phyloP scores from a whole-genome alignment of 139 green algal genomes.

The Nannochloris sp. region DNA sequence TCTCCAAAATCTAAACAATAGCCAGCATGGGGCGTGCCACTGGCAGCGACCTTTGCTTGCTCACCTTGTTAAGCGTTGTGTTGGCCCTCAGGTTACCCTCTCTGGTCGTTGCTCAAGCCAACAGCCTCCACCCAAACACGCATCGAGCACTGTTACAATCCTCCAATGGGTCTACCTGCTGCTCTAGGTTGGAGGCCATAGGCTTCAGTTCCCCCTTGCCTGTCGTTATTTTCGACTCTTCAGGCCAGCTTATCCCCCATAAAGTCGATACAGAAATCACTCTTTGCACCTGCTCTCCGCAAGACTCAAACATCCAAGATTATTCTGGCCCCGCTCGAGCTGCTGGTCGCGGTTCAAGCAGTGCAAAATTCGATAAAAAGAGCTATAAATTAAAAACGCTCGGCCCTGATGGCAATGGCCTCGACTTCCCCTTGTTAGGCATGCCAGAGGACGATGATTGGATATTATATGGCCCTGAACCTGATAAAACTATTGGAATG shows the following conservation, averaged over 20 bases:
- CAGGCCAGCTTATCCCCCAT: constrained; percentile 1
- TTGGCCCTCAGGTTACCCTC: neutral
- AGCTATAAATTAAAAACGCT: constrained; percentile 19
- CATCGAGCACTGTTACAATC: neutral
- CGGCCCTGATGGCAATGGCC: neutral
- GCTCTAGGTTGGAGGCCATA: constrained; percentile 8
- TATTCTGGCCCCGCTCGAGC: constrained; percentile 17
- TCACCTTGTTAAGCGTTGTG: neutral
- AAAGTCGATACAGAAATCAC: constrained; percentile 10
- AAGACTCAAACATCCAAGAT: constrained; percentile 8
- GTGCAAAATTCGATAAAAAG: constrained; percentile 33
- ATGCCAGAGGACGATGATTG: constrained; percentile 42
- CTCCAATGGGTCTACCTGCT: neutral
- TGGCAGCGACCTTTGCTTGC: neutral
- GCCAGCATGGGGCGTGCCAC: too few relatives aligned
- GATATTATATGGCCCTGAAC: constrained; percentile 43
- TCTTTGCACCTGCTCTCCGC: constrained; percentile 25
- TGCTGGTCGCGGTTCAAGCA: constrained; percentile 12
- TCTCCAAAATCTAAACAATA: too few relatives aligned
- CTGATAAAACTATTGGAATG: constrained; percentile 36
- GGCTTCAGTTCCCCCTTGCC: constrained; percentile 31
- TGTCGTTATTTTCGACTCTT: constrained; percentile 36
- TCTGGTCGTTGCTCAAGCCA: neutral
- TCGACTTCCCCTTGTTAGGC: constrained; percentile 25
- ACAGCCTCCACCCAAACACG: neutral